Evolutionary conservation across 2,329 filamentous ascomycete species (phyloP).

Genomic region (Onygenales sp.): DNA sequence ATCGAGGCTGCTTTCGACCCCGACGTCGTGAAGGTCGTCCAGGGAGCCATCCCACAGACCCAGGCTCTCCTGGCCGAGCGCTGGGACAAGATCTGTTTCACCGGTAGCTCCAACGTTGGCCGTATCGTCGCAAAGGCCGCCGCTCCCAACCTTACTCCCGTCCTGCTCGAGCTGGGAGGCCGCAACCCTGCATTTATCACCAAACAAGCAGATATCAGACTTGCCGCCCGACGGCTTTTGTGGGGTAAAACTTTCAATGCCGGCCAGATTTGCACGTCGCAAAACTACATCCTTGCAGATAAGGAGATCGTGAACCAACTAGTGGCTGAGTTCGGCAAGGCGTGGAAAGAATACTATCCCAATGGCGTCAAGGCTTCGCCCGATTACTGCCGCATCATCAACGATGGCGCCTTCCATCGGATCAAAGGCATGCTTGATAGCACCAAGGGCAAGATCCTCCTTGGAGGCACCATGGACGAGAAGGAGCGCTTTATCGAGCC

Average conservation of each 20-base stretch:
- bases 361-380: conserved; percentile 66
- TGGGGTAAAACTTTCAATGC: conserved; percentile 85
- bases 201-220: conserved; percentile 64
- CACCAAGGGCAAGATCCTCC: conserved; percentile 70
- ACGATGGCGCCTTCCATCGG: conserved; percentile 66
- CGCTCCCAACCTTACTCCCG: conserved; percentile 77
- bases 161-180: conserved; percentile 83
- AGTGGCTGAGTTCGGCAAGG: conserved; percentile 61
- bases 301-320: conserved; percentile 62
- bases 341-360: conserved; percentile 72
- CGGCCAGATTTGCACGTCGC: conserved; percentile 84
- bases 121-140: conserved; percentile 86
- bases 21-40: conserved; percentile 65
- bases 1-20: conserved; percentile 67
- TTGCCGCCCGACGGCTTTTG: conserved; percentile 74
- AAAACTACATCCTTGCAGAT: conserved; percentile 87
- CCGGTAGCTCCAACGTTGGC: conserved; percentile 67
- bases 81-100: conserved; percentile 99
- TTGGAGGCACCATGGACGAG: conserved; percentile 78
- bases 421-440: conserved; percentile 88
- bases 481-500: conserved; percentile 77
- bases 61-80: conserved; percentile 75
- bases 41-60: conserved; percentile 72
- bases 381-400: conserved; percentile 74
- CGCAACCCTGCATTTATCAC: conserved; percentile 88